Evolutionary conservation across 352 stramenopile species (phyloP), one percentile per base, ranked within the genome.

Genomic region (Globisporangium barbulae): DNA sequence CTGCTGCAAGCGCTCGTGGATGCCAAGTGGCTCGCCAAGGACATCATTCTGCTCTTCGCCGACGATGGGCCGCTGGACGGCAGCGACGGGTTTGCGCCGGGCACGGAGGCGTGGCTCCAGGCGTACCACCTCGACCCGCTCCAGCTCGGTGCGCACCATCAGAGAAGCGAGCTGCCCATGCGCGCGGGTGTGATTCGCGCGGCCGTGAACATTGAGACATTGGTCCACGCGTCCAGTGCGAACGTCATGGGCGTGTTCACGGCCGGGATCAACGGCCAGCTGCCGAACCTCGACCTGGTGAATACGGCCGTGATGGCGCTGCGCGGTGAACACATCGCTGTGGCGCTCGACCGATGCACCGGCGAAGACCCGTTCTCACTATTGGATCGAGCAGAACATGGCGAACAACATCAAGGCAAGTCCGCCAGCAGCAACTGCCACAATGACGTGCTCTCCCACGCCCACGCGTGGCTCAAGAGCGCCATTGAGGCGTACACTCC

Each of bases 231-330:
- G 37, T 64, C 45, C 15, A 59, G 54, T 7, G 67, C 75, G 25
- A 70, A 69, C 12, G 63, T 69, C 0, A 65, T 92, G 7, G 83
- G 79, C 17, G 72, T 95, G 28, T 88, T 89, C 49, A 78, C 73
- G 0, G 79, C 85, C 8, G 85, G 88, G 0, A 85, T 80, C 65
- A 96, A 96, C 63, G 88, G 88, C 17, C 87, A 94, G 59, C 71
- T 96, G 17, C 88, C 88, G 5, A 96, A 96, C 28, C 64, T 96
- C 28, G 88, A 96, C 70, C 80, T 96, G 6, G 76, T 96, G 28
- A 96, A 96, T 67, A 84, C 79, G 2, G 85, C 81, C 0, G 80
- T 93, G 15, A 69, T 76, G 10, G 72, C 84, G 13, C 69, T 87
- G 12, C 63, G 67, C 15, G 61, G 70, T 17, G 75, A 92, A 35